A percentile compares a stretch with the other conserved stretches of the same genome.
phyloP scores from a whole-genome alignment of 2,329 filamentous ascomycete species.

The Diaporthe humulicola region DNA sequence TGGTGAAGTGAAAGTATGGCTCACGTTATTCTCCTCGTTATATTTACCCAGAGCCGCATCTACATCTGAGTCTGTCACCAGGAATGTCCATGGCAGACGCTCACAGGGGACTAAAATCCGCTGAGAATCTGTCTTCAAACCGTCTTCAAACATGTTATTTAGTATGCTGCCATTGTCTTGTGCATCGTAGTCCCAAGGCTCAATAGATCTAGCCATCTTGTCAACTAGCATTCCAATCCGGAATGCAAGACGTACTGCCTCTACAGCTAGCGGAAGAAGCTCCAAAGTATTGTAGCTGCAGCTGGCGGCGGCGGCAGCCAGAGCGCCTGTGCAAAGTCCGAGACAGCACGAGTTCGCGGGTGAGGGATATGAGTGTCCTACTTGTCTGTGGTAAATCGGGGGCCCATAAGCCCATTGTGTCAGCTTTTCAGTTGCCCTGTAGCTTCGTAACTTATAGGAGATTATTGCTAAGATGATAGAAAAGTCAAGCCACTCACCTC shows the following conservation, averaged over 20 bases:
- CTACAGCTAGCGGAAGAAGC: not conserved
- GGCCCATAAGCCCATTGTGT: not conserved
- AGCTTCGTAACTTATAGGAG: not conserved
- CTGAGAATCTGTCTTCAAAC: too few relatives aligned
- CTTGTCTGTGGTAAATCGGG: not conserved
- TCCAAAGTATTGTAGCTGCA: not conserved
- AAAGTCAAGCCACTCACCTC: not conserved
- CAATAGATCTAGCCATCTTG: not conserved
- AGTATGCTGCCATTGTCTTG: not conserved
- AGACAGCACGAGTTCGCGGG: not conserved
- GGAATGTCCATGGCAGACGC: not conserved
- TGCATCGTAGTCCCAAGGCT: not conserved
- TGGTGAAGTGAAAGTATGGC: not conserved
- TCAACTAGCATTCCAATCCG: not conserved
- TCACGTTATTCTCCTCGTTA: not conserved
- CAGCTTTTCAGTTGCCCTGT: not conserved
- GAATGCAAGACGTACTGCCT: not conserved
- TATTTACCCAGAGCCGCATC: not conserved
- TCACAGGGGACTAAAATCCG: accelerated
- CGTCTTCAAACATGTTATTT: too few relatives aligned
- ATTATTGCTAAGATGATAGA: not conserved
- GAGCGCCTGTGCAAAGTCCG: slow-evolving; percentile 2
- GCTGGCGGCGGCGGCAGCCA: slow-evolving; percentile 2
- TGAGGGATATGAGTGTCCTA: not conserved
- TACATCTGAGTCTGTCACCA: not conserved